Evolutionary conservation across 805 yeast species (phyloP).

Genomic region (Ogataea polymorpha): DNA sequence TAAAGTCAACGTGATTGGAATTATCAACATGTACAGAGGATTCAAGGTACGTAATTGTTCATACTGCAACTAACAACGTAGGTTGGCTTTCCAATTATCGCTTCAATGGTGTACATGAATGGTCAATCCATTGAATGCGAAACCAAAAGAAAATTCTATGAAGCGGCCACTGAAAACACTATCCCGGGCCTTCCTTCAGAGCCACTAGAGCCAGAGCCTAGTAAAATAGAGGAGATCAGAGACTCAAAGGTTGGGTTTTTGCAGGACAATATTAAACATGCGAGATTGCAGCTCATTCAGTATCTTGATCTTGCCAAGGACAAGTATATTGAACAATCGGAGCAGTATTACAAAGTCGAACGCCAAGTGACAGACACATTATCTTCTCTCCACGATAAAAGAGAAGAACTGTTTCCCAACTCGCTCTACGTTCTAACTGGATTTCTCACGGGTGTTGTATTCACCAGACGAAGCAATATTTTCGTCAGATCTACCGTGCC

Average conservation of each 20-base stretch:
- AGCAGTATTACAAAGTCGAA: conserved; percentile 56
- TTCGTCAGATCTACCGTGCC: conserved; percentile 57
- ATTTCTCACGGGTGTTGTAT: conserved; percentile 65
- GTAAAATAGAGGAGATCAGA: conserved; percentile 19
- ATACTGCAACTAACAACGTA: conserved; percentile 1
- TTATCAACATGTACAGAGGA: conserved; percentile 6
- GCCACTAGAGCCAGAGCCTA: conserved; percentile 11
- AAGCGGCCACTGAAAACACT: conserved; percentile 13
- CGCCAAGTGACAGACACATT: conserved; percentile 60
- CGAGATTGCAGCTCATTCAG: conserved; percentile 42
- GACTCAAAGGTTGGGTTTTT: conserved; percentile 27
- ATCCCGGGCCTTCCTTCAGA: conserved; percentile 24
- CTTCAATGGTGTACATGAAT: neutral
- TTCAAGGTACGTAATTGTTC: conserved; percentile 9
- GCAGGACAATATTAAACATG: conserved; percentile 44
- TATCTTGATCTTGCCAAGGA: conserved; percentile 35
- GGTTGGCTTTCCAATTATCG: conserved; percentile 3
- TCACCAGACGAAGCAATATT: conserved; percentile 65
- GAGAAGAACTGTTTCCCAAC: conserved; percentile 72
- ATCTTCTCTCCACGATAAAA: conserved; percentile 57
- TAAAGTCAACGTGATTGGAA: conserved; percentile 1
- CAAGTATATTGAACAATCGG: conserved; percentile 45
- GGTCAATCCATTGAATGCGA: conserved; percentile 16
- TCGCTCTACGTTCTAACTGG: conserved; percentile 66
- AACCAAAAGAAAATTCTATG: conserved; percentile 30